Conservation (phyloP, 2,329 filamentous ascomycete species). For the Pseudocercospora pini-densiflorae region DNA sequence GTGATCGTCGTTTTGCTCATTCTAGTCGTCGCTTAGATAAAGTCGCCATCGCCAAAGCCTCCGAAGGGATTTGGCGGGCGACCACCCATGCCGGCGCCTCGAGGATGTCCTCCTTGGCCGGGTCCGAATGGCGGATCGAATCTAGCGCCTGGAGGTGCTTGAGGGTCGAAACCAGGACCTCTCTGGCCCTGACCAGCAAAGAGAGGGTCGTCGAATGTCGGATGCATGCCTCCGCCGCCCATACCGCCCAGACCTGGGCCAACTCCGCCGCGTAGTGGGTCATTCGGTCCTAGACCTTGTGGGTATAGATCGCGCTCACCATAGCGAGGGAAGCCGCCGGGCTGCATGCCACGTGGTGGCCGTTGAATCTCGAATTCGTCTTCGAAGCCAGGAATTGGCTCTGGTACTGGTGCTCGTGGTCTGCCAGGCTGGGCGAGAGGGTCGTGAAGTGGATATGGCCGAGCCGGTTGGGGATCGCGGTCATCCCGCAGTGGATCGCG, state of each 20-base stretch:
- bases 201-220: conserved; percentile 89
- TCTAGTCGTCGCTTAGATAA: conserved; percentile 50
- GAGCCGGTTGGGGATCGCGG: conserved; percentile 61
- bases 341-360: conserved; percentile 58
- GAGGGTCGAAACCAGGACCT: conserved; percentile 64
- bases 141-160: conserved; percentile 83
- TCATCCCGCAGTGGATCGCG: conserved; percentile 58
- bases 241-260: conserved; percentile 59
- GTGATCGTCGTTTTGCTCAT: neutral
- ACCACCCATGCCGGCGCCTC: conserved; percentile 51
- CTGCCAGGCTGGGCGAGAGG: conserved; percentile 57
- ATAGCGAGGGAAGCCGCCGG: conserved; percentile 56
- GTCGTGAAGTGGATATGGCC: conserved; percentile 65
- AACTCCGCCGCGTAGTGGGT: conserved; percentile 72
- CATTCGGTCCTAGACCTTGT: conserved; percentile 80
- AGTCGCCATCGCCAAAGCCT: conserved; percentile 64
- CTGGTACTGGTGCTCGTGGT: conserved; percentile 64
- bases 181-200: conserved; percentile 63
- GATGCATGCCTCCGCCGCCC: conserved; percentile 79
- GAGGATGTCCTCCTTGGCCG: conserved; percentile 56
- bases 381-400: conserved; percentile 85
- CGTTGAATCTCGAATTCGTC: conserved; percentile 86
- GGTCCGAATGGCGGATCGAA: conserved; percentile 89
- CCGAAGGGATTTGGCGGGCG: conserved; percentile 63
- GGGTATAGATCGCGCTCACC: conserved; percentile 90